Base-by-base conservation (phyloP, 2,329 filamentous ascomycete genomes). In the Fusarium sp. region DNA sequence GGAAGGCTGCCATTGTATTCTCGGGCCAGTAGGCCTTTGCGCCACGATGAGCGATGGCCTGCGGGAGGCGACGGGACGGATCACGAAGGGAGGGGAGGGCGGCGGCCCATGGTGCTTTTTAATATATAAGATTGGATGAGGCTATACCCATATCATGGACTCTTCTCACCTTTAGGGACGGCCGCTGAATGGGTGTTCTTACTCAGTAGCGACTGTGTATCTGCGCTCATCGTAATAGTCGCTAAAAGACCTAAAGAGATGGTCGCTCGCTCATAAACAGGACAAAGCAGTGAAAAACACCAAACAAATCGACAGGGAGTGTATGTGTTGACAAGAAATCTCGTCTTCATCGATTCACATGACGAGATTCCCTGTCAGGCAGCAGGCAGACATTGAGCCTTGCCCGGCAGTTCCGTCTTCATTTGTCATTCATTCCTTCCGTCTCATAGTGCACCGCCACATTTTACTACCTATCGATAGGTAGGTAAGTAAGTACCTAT, bases 1-100 rank as follows among this genome's bases (percentile, higher is more conserved):
- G 79, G 77, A 97, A 96, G 8, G 91, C 90, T 14, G 81, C 83
- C 82, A 97, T 87, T 2, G 91, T 90, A 76, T 98, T 98, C 75
- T 98, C 94, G 0, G 94, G 92, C 66, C 83, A 91, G 47, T 82
- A 82, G 1, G 88, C 87, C 72, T 91, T 94, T 81, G 88, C 92
- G 39, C 91, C 91, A 53, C 91, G 83, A 77, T 94, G 91, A 1
- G 89, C 90, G 62, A 95, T 92, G 51, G 87, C 84, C 72, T 92
- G 89, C 2, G 91, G 91, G 45, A 87, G 74, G 21, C 63, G 70
- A 5, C 70, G 64, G 21, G 62, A 56, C 11, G 69, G 54, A 21
- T 70, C 59, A 17, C 72, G 64, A 27, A 39, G 47, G 6, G 72
- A 76, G 4, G 69, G 51, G 3, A 73, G 53, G 41, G 77, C 75